Percentiles rank a stretch among this genome's conserved stretches.
phyloP scores from a whole-genome alignment of 371 early-diverging fungal genomes.

The Dinochytrium kinnereticum region DNA sequence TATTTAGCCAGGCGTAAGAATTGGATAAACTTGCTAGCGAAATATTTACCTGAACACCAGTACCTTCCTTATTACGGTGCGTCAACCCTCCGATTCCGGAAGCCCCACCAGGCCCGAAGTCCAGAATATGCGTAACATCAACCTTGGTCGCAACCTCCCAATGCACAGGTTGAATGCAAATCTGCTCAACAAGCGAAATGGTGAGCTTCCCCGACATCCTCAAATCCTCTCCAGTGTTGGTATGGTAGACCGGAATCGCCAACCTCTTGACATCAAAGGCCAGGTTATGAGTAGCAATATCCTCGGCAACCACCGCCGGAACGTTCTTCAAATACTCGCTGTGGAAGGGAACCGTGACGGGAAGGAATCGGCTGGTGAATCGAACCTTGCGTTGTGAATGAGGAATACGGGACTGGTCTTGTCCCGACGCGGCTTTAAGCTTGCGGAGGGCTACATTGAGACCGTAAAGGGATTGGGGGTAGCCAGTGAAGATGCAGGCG shows the following conservation, averaged over 20 bases:
- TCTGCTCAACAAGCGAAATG: conserved; percentile 76
- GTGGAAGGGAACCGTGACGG: conserved; percentile 92
- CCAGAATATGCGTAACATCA: conserved; percentile 85
- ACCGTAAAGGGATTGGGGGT: conserved; percentile 88
- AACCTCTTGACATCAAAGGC: conserved; percentile 64
- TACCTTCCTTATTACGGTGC: conserved; percentile 93
- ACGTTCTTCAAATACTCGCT: conserved; percentile 72
- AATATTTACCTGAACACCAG: conserved; percentile 87
- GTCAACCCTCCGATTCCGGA: conserved; percentile 88
- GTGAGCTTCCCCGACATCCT: conserved; percentile 58
- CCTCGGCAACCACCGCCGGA: conserved; percentile 66
- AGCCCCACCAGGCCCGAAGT: conserved; percentile 93
- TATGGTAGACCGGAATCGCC: conserved; percentile 76
- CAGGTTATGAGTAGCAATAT: conserved; percentile 65
- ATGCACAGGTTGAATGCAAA: conserved; percentile 81
- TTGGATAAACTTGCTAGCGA: too few species aligned
- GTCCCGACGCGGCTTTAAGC: conserved; percentile 79
- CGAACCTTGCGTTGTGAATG: conserved; percentile 85
- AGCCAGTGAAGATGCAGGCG: conserved; percentile 83
- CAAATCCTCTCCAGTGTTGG: conserved; percentile 78
- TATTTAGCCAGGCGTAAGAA: too few species aligned
- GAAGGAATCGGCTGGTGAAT: conserved; percentile 85
- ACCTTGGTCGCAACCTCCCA: conserved; percentile 86
- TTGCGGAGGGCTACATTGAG: conserved; percentile 85
- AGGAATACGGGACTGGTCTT: conserved; percentile 87